Evolutionary conservation across 352 stramenopile species (phyloP).

Genomic region (Phytophthora syringae): DNA sequence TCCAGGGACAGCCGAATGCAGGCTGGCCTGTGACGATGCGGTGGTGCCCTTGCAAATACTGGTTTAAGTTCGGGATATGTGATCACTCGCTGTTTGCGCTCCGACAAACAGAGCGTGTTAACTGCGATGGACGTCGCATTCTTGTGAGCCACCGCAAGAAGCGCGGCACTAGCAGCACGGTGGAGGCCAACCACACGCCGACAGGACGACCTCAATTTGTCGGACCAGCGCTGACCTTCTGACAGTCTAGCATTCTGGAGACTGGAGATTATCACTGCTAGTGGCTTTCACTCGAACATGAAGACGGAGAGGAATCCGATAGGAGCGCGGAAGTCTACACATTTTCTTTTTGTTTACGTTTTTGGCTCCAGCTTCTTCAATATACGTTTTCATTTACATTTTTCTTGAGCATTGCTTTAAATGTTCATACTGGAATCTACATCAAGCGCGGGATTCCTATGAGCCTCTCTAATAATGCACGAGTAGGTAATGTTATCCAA

Average conservation of each 20-base stretch:
- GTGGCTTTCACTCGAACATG: background rate
- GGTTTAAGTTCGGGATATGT: constrained; percentile 6
- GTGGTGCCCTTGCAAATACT: constrained; percentile 7
- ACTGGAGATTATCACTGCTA: background rate
- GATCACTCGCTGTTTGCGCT: background rate
- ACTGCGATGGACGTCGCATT: background rate
- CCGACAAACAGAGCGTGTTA: background rate
- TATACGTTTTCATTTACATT: no score
- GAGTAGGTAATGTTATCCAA: background rate
- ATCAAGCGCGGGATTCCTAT: background rate
- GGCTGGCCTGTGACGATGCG: constrained; percentile 4
- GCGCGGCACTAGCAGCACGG: background rate
- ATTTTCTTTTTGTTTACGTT: background rate
- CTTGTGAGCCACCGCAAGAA: constrained; percentile 4
- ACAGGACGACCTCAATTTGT: background rate
- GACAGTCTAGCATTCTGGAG: constrained; percentile 1
- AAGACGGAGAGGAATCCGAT: constrained; percentile 1
- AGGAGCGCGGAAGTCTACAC: background rate
- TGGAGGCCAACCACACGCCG: background rate
- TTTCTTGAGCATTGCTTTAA: constrained; percentile 1
- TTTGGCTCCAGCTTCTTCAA: no score
- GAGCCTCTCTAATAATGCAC: background rate
- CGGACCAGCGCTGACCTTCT: background rate
- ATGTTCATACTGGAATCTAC: background rate
- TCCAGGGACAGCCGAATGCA: background rate